phyloP scores from a whole-genome alignment of 23 red algal genomes.

The Gracilaria domingensis region DNA sequence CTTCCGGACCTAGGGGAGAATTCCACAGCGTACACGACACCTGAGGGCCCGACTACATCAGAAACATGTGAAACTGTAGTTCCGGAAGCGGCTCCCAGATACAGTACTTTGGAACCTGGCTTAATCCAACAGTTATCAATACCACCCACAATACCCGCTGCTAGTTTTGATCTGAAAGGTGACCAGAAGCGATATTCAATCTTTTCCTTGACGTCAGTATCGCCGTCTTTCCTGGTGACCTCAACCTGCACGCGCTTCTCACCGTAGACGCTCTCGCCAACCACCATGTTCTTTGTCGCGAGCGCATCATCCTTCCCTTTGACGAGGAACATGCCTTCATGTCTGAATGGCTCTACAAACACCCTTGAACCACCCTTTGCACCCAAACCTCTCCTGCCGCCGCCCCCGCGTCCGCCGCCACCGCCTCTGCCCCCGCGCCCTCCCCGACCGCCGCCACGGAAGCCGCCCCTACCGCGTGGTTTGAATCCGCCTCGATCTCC shows the following conservation, averaged over 20 bases:
- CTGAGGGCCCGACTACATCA: slow-evolving; percentile 90
- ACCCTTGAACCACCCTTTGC: slow-evolving; percentile 79
- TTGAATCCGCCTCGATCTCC: slow-evolving; percentile 81
- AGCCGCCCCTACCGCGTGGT: slow-evolving; percentile 68
- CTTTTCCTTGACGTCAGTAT: slow-evolving; percentile 80
- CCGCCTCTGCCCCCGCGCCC: slow-evolving; percentile 65
- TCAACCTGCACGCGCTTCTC: slow-evolving; percentile 97
- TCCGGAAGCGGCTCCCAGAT: slow-evolving; percentile 95
- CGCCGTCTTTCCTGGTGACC: slow-evolving; percentile 50
- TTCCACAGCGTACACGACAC: slow-evolving; percentile 99
- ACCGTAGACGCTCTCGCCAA: slow-evolving; percentile 96
- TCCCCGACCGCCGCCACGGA: slow-evolving; percentile 54
- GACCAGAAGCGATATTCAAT: slow-evolving; percentile 99
- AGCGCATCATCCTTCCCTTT: slow-evolving; percentile 98
- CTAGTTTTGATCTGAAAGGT: slow-evolving; percentile 98
- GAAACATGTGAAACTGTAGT: slow-evolving; percentile 98
- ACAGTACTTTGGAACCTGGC: slow-evolving; percentile 93
- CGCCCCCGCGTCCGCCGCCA: slow-evolving; percentile 42
- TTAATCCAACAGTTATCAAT: slow-evolving; percentile 91
- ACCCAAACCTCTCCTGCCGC: slow-evolving; percentile 56
- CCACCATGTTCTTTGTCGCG: slow-evolving; percentile 91
- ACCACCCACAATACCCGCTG: slow-evolving; percentile 95
- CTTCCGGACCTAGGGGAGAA: slow-evolving; percentile 96
- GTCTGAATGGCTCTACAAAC: slow-evolving; percentile 89
- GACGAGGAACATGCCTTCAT: slow-evolving; percentile 90